Base-by-base conservation (phyloP, 1,284 basidiomycete species). In the Caloboletus inedulis region DNA sequence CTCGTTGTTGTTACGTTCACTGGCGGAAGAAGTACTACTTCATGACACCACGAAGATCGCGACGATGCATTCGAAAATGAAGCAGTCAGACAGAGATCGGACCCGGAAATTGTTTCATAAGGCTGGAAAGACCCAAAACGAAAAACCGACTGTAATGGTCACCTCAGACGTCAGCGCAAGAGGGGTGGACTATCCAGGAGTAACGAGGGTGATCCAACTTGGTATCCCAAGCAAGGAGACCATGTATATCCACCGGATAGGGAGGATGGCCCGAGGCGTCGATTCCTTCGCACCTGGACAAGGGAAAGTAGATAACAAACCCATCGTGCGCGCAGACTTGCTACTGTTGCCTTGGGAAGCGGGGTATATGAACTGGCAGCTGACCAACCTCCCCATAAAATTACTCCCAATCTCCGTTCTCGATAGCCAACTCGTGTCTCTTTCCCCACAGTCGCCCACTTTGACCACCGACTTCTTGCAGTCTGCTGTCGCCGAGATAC, bases 171-270 rank as follows among this genome's bases (percentile, higher is more conserved):
- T 98, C 2, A 94, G 91, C 12, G 93, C 94, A 10, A 84, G 93
- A 52, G 93, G 93, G 19, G 85, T 97, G 52, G 91, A 95, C 70
- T 95, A 95, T 68, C 91, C 90, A 7, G 85, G 84, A 23, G 92
- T 97, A 21, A 95, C 94, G 0, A 85, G 95, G 27, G 91, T 98
- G 51, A 92, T 99, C 61, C 96, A 98, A 71, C 75, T 99, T 51
- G 93, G 96, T 53, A 75, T 91, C 5, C 94, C 96, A 1, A 68
- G 73, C 7, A 77, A 71, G 6, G 69, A 80, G 10, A 89, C 94
- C 43, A 83, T 89, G 62, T 99, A 99, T 70, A 78, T 96, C 47
- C 94, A 98, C 66, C 89, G 96, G 56, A 85, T 98, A 43, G 94
- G 94, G 2, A 81, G 94, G 55, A 97, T 96, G 0, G 94, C 94